Evolutionary conservation across 2,329 filamentous ascomycete species (phyloP).

Genomic region (Penicillium sp.): DNA sequence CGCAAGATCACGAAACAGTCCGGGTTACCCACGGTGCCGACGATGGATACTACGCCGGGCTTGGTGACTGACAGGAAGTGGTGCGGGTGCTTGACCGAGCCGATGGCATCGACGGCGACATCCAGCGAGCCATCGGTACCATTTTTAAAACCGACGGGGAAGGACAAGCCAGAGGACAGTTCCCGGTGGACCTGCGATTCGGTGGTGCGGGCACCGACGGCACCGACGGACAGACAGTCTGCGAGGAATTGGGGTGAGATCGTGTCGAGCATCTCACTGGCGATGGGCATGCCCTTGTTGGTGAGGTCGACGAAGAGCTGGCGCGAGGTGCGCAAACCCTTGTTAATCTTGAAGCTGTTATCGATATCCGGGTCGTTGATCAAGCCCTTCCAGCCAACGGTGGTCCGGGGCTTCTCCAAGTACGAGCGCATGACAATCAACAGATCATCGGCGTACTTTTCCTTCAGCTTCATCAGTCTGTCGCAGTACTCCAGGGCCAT

Average conservation of each 20-base stretch:
- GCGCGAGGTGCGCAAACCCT: conserved; percentile 77
- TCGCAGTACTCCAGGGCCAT: conserved; percentile 92
- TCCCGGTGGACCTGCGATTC: conserved; percentile 95
- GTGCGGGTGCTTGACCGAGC: conserved; percentile 83
- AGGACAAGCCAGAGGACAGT: conserved; percentile 84
- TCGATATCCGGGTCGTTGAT: conserved; percentile 99
- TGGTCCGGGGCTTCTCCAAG: conserved; percentile 96
- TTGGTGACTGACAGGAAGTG: conserved; percentile 98
- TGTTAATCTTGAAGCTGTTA: conserved; percentile 98
- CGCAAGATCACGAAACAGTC: conserved; percentile 96
- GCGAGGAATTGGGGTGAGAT: conserved; percentile 96
- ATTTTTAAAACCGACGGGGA: conserved; percentile 99
- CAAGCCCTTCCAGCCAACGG: conserved; percentile 96
- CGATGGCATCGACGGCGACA: conserved; percentile 92
- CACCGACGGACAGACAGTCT: conserved; percentile 84
- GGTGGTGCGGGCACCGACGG: conserved; percentile 91
- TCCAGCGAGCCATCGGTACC: conserved; percentile 86
- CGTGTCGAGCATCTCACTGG: conserved; percentile 96
- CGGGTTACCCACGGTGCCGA: conserved; percentile 88
- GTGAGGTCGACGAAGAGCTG: conserved; percentile 93
- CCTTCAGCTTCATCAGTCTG: conserved; percentile 69
- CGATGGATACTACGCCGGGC: conserved; percentile 89
- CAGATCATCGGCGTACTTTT: conserved; percentile 83
- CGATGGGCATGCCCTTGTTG: conserved; percentile 86
- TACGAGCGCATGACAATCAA: conserved; percentile 97